Percentiles rank a stretch among this genome's conserved stretches.
Conservation (phyloP, 768 basidiomycete genomes). For the Pholiota conissans region DNA sequence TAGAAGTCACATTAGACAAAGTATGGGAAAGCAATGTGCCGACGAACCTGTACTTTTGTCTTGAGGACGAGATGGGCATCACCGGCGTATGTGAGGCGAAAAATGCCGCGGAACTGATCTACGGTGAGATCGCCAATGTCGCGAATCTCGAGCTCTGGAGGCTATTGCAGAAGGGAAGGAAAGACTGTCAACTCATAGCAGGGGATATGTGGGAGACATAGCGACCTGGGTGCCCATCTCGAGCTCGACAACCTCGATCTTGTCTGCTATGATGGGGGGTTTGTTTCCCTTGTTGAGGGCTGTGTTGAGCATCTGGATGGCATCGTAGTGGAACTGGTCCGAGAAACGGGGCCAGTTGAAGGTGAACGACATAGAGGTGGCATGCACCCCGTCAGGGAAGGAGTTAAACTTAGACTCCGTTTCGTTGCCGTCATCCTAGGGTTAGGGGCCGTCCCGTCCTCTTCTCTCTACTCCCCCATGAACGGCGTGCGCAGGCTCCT, state of each 20-base stretch:
- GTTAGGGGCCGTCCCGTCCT: constrained; percentile 15
- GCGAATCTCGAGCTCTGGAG: constrained; percentile 94
- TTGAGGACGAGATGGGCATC: constrained; percentile 88
- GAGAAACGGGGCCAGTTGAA: constrained; percentile 98
- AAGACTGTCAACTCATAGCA: constrained; percentile 1
- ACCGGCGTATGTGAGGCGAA: constrained; percentile 91
- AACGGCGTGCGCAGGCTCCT: constrained; percentile 74
- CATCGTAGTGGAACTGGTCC: constrained; percentile 94
- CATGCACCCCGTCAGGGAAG: neutral
- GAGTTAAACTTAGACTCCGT: neutral
- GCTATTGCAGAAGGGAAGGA: constrained; percentile 44
- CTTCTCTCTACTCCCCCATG: constrained; percentile 36
- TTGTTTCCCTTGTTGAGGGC: constrained; percentile 97
- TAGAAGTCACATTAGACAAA: constrained; percentile 33
- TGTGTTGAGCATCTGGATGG: constrained; percentile 95
- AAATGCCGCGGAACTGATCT: constrained; percentile 96
- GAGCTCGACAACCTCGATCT: constrained; percentile 97
- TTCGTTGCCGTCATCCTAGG: constrained; percentile 9
- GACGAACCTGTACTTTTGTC: constrained; percentile 87
- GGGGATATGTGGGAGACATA: constrained; percentile 30
- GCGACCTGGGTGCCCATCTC: constrained; percentile 92
- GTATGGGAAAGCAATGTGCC: neutral
- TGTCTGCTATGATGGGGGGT: constrained; percentile 95
- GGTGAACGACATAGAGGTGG: constrained; percentile 69
- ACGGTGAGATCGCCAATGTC: constrained; percentile 96